Conservation (phyloP, 768 basidiomycete genomes). For the Lentinula boryana region DNA sequence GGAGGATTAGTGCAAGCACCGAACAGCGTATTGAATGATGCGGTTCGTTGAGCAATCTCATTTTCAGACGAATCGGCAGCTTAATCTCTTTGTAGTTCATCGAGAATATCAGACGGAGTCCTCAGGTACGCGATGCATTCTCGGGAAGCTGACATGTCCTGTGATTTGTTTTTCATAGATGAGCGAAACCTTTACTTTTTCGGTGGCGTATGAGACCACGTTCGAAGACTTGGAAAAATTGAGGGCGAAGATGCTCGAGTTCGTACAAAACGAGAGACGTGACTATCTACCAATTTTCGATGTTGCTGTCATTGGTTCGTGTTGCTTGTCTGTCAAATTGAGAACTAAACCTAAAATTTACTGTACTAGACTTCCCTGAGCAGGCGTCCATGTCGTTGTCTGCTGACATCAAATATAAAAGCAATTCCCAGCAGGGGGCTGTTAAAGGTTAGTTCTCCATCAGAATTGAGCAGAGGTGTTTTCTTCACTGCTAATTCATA, state of each 20-base stretch:
- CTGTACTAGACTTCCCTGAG: constrained; percentile 60
- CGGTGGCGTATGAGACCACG: constrained; percentile 70
- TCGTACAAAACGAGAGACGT: constrained; percentile 62
- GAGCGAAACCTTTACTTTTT: constrained; percentile 78
- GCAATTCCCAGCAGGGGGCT: constrained; percentile 76
- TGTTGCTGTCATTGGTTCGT: constrained; percentile 55
- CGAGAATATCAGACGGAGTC: constrained; percentile 66
- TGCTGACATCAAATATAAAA: constrained; percentile 86
- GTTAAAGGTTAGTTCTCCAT: constrained; percentile 45
- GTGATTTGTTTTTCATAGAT: constrained; percentile 34
- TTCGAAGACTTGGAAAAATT: constrained; percentile 80
- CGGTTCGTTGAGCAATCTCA: constrained; percentile 29
- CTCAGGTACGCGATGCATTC: constrained; percentile 36
- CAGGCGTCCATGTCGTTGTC: constrained; percentile 73
- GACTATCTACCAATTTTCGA: constrained; percentile 78
- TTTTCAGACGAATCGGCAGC: neutral
- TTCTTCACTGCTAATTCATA: constrained; percentile 8
- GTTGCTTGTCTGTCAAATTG: neutral
- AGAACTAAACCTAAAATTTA: constrained; percentile 1
- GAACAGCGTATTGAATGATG: constrained; percentile 51
- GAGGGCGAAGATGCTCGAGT: constrained; percentile 74
- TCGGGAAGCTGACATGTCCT: neutral
- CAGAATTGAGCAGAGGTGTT: neutral
- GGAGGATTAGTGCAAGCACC: constrained; percentile 67
- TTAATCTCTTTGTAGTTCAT: constrained; percentile 42